Percentiles rank a stretch among this genome's conserved stretches.
phyloP scores from a whole-genome alignment of 768 basidiomycete species.

The Termitomyces sp. region DNA sequence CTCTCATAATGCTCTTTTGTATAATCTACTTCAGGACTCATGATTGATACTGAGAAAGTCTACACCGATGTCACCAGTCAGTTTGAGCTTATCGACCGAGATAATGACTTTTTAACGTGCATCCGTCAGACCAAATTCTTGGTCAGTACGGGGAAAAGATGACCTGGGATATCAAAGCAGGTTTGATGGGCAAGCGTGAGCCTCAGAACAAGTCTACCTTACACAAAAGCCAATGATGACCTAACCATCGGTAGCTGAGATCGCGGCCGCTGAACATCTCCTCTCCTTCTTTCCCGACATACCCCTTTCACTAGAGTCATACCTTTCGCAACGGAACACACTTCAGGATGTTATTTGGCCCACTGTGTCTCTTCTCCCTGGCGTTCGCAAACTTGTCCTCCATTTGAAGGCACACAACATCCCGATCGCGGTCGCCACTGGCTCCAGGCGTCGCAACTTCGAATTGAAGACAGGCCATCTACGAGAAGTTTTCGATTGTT shows the following conservation, averaged over 20 bases:
- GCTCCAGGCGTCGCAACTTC: slow-evolving; percentile 64
- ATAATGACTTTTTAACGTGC: not conserved
- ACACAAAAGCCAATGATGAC: not conserved
- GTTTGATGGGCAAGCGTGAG: slow-evolving; percentile 82
- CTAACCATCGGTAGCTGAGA: slow-evolving; percentile 46
- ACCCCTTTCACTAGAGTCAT: slow-evolving; percentile 57
- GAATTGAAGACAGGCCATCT: slow-evolving; percentile 65
- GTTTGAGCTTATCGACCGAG: slow-evolving; percentile 17
- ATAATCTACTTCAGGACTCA: slow-evolving; percentile 42
- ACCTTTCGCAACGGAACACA: slow-evolving; percentile 50
- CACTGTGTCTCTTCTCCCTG: slow-evolving; percentile 69
- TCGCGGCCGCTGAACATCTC: slow-evolving; percentile 59
- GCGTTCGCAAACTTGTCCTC: slow-evolving; percentile 60
- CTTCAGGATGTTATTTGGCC: slow-evolving; percentile 69
- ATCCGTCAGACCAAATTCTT: slow-evolving; percentile 63
- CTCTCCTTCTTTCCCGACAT: slow-evolving; percentile 78
- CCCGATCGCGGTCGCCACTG: slow-evolving; percentile 81
- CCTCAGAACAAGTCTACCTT: not conserved
- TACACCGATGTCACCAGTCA: slow-evolving; percentile 79
- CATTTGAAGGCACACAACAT: slow-evolving; percentile 67
- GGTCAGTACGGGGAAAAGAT: slow-evolving; percentile 68
- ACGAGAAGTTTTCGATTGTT: slow-evolving; percentile 53
- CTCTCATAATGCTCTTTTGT: not conserved
- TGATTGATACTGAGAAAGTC: slow-evolving; percentile 75
- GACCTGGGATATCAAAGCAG: slow-evolving; percentile 90